Base-by-base conservation (phyloP, 176 grass and related monocot species). In the Dendrocalamus sinicus region DNA sequence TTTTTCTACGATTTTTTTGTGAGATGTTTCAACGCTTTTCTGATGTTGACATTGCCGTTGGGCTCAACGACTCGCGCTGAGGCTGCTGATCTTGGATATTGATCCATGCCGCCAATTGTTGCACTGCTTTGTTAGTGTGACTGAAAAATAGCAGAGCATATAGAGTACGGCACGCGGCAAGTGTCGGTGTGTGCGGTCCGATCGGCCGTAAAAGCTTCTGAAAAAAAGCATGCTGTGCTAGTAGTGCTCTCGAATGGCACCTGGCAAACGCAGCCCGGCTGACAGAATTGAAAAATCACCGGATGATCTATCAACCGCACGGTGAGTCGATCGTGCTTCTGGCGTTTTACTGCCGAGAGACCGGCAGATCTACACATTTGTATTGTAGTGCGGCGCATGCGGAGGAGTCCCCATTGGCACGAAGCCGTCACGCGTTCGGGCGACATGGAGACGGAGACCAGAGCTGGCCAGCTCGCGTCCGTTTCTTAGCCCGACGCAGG, bases 391-490 rank as follows among this genome's bases (percentile, higher is more conserved):
- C 39, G 54, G 65, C 14, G 84, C 41, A 4, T 6, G 76, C 65
- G 57, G 55, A 17, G 77, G 8, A 11, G 50, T 2, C 72, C 83
- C 79, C 79, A 32, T 70, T 4, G 68, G 84, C 84, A 79, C 74
- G 74, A 62, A 13, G 5, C 84, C 62, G 67, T 84, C 80, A 83
- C 80, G 53, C 60, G 68, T 12, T 13, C 7, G 74, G 74, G 58
- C 80, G 89, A 83, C 89, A 87, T 4, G 79, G 66, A 77, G 73
- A 73, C 23, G 48, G 48, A 48, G 57, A 26, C 45, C 77, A 68
- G 61, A 12, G 51, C 45, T 41, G 58, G 12, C 43, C 48, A 20
- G 70, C 51, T n/a, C 37, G 47, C 84, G 79, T 83, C 72, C 46
- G 79, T 64, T 43, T 19, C 54, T 22, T 79, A 15, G 78, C 41